phyloP scores from a whole-genome alignment of 2,329 filamentous ascomycete genomes.

The Fusarium ramigenum region DNA sequence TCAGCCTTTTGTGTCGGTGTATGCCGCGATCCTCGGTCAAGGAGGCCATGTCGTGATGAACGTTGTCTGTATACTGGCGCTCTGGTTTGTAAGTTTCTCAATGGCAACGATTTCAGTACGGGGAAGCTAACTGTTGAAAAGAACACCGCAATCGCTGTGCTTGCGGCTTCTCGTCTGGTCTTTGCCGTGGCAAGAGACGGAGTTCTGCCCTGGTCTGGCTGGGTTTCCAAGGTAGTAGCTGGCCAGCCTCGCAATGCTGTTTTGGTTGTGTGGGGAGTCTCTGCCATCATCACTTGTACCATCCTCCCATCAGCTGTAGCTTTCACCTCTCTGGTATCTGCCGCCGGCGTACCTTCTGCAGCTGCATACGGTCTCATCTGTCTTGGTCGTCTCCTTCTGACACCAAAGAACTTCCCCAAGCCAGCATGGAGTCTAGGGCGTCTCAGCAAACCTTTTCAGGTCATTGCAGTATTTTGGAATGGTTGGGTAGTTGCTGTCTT shows the following conservation, averaged over 20 bases:
- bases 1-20: neutral
- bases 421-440: neutral
- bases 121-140: too few species aligned
- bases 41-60: neutral
- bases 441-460: neutral
- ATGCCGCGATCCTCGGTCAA: neutral
- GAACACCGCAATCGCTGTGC: neutral
- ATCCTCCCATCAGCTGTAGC: neutral
- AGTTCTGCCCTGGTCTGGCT: neutral
- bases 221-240: neutral
- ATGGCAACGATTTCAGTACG: too few species aligned
- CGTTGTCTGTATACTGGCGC: neutral
- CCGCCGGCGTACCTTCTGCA: neutral
- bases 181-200: neutral
- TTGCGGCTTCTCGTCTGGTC: neutral
- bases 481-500: neutral
- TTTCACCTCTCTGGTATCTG: neutral
- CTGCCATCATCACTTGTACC: neutral
- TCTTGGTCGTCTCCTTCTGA: neutral
- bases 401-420: slow-evolving; percentile 1
- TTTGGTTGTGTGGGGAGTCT: neutral
- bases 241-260: neutral
- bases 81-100: neutral
- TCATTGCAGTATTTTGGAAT: neutral
- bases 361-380: neutral